A percentile compares a stretch with the other conserved stretches of the same genome.
Conservation (phyloP, 1,284 basidiomycete genomes). For the Papiliotrema nemorosa region DNA sequence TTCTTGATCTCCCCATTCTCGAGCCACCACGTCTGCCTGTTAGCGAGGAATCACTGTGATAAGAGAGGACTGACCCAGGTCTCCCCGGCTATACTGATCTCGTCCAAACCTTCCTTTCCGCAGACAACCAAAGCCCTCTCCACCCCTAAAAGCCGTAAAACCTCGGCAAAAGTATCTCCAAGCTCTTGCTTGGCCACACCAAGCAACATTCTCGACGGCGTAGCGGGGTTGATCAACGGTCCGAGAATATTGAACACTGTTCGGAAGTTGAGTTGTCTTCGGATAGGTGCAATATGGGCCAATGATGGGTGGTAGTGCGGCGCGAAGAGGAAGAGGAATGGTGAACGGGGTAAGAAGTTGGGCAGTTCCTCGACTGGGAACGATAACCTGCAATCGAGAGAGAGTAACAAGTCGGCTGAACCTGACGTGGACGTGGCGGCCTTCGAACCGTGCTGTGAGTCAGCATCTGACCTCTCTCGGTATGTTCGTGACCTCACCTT, state of each 20-base stretch:
- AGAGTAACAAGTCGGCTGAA: conserved; percentile 85
- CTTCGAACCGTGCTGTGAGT: conserved; percentile 75
- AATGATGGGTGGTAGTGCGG: conserved; percentile 90
- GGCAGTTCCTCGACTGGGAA: conserved; percentile 61
- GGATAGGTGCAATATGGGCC: conserved; percentile 76
- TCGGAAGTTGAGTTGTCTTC: conserved; percentile 84
- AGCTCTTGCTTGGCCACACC: conserved; percentile 83
- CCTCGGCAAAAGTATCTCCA: conserved; percentile 78
- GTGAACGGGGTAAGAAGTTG: conserved; percentile 55
- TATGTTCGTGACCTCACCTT: conserved; percentile 60
- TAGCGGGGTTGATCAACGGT: conserved; percentile 88
- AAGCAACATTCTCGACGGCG: conserved; percentile 79
- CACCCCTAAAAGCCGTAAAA: conserved; percentile 61
- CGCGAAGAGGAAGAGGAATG: conserved; percentile 91
- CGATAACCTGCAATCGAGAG: conserved; percentile 76
- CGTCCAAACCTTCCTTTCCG: conserved; percentile 86
- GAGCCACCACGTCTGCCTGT: conserved; percentile 52
- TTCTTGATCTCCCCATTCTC: conserved; percentile 48
- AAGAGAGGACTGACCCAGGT: conserved; percentile 59
- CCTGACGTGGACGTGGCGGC: conserved; percentile 94
- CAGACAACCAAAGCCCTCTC: conserved; percentile 88
- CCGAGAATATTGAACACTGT: conserved; percentile 97
- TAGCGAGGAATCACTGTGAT: not conserved
- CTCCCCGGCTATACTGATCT: conserved; percentile 89
- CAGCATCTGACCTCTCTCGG: not conserved